phyloP scores from a whole-genome alignment of 75 land plant species.

The Pseudotsuga menziesii region DNA sequence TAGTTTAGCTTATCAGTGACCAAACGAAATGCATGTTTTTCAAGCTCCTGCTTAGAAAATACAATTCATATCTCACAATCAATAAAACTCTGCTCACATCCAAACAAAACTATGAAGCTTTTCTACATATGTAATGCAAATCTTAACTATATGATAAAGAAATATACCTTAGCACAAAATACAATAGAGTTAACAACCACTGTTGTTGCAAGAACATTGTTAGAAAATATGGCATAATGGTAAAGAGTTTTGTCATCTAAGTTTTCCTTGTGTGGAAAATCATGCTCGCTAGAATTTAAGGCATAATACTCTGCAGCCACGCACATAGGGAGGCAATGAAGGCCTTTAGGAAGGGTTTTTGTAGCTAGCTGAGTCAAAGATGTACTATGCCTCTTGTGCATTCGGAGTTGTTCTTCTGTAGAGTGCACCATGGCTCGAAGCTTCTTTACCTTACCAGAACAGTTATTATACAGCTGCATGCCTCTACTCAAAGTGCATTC shows the following conservation, averaged over 20 bases:
- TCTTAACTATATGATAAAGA: background rate
- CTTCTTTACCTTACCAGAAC: slow-evolving; percentile 50
- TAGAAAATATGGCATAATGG: slow-evolving; percentile 80
- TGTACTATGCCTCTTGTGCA: slow-evolving; percentile 52
- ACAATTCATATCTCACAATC: background rate
- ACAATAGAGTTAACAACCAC: slow-evolving; percentile 80
- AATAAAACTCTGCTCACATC: background rate
- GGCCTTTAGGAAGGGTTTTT: slow-evolving; percentile 70
- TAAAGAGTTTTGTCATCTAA: slow-evolving; percentile 50
- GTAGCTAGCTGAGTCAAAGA: slow-evolving; percentile 62
- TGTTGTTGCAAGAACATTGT: slow-evolving; percentile 64
- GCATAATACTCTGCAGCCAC: slow-evolving; percentile 50
- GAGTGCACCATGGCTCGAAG: slow-evolving; percentile 63
- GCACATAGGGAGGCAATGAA: slow-evolving; percentile 66
- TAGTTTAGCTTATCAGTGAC: slow-evolving; percentile 73
- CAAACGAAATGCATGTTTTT: slow-evolving; percentile 70
- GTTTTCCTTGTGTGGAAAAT: slow-evolving; percentile 48
- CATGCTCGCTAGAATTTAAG: slow-evolving; percentile 25
- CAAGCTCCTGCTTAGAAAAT: slow-evolving; percentile 43
- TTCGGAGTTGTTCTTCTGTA: slow-evolving; percentile 56
- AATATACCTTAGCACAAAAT: slow-evolving; percentile 52
- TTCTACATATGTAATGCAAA: slow-evolving; percentile 7
- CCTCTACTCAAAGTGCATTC: slow-evolving; percentile 48
- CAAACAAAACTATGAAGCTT: background rate
- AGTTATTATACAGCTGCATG: slow-evolving; percentile 51